Evolutionary conservation across 352 stramenopile genomes (phyloP).

Genomic region (Elongisporangium undulatum): DNA sequence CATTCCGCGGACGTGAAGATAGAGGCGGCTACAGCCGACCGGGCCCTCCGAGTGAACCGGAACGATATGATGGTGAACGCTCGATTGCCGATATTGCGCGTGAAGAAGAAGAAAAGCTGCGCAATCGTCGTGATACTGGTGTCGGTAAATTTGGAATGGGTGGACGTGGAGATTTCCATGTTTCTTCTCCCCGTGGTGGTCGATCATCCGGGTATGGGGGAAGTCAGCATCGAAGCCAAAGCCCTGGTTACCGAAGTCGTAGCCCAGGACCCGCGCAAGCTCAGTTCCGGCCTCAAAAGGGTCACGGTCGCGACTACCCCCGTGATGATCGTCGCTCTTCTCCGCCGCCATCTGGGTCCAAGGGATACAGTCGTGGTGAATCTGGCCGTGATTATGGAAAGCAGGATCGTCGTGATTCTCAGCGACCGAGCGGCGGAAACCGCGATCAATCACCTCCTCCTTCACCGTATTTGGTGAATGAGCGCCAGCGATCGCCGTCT

Average conservation of each 20-base stretch:
- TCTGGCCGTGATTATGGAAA: background rate
- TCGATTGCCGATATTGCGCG: slow-evolving; percentile 49
- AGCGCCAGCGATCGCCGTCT: background rate
- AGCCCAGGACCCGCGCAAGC: background rate
- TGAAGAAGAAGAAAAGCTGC: slow-evolving; percentile 36
- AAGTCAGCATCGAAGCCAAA: slow-evolving; percentile 7
- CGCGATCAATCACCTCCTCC: background rate
- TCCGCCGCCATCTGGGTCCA: slow-evolving; percentile 2
- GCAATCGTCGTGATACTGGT: slow-evolving; percentile 27
- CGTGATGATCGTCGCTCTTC: slow-evolving; percentile 3
- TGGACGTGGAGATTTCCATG: slow-evolving; percentile 13
- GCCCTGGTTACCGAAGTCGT: slow-evolving; percentile 3
- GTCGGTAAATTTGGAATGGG: slow-evolving; percentile 21
- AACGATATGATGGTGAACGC: slow-evolving; percentile 30
- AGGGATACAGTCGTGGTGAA: slow-evolving; percentile 4
- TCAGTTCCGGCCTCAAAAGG: background rate
- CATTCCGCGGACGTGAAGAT: background rate
- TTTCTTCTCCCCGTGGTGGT: slow-evolving; percentile 3
- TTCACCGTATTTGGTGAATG: background rate
- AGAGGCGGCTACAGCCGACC: background rate
- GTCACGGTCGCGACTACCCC: slow-evolving; percentile 2
- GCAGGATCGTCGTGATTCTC: background rate
- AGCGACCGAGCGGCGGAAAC: background rate
- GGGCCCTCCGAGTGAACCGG: background rate
- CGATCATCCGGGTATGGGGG: background rate